Base-by-base conservation (phyloP, 495 filamentous ascomycete species). In the Pseudevernia furfuracea region DNA sequence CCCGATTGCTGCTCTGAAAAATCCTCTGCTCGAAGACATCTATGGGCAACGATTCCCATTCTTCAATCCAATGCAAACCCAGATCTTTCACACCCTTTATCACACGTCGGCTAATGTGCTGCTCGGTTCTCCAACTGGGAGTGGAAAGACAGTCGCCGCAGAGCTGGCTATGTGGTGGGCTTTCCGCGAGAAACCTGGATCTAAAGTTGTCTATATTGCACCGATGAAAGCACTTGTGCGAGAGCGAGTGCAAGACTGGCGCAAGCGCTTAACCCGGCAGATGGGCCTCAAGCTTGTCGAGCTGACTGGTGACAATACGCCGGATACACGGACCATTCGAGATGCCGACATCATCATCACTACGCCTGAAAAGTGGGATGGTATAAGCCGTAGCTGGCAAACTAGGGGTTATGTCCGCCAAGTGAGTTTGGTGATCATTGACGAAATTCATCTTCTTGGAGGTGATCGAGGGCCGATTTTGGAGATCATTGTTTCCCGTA, bases 151-250 rank as follows among this genome's bases (percentile, higher is more conserved):
- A 3, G 86, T 99, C 38, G 94, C 94, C 19, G 89, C 88, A 38
- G 94, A 99, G 71, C 73, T 99, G 60, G 95, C 95, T n/a, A 97
- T 99, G 95, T 99, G 94, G 94, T 96, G 91, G 93, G 92, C 95
- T 9, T 97, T 99, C 75, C 87, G 93, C 15, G 92, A 97, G 73
- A 89, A 88, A 48, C 95, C 95, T 1, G 91, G 92, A 4, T 96
- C 90, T 4, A 99, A 99, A 76, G 93, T 99, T 3, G 92, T 99
- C 32, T 99, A 99, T 70, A 97, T 99, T 69, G 94, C 94, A 5
- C 94, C 94, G 0, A 99, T 99, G 94, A 99, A 99, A 72, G 94
- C 94, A 3, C 85, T 99, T 41, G 94, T 99, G 56, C 88, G 94
- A 14, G 94, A 99, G 73, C 88, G 94, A 72, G 94, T 99, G 28